Conservation (phyloP, 2,329 filamentous ascomycete species). For the Xylaria sp. region DNA sequence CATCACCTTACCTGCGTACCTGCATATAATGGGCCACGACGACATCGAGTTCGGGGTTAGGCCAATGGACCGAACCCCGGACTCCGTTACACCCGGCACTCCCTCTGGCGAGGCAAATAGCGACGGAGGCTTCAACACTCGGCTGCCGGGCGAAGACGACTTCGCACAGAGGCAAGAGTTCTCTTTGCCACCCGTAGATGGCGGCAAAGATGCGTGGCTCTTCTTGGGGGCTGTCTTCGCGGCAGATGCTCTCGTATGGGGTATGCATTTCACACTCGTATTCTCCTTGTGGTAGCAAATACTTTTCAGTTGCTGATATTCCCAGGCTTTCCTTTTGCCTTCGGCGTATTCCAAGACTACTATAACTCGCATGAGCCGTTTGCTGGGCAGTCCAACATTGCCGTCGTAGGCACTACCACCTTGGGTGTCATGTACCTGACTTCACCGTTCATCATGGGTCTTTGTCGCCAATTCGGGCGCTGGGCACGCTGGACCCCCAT, state of each 20-base stretch:
- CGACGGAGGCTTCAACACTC: constrained; percentile 8
- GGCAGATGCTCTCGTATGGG: constrained; percentile 61
- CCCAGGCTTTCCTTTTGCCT: constrained; percentile 69
- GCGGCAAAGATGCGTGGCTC: constrained; percentile 44
- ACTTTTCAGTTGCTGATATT: constrained; percentile 10
- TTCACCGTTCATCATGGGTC: constrained; percentile 54
- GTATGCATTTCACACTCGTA: constrained; percentile 38
- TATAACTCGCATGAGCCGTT: constrained; percentile 67
- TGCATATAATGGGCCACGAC: constrained; percentile 12
- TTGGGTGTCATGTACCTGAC: constrained; percentile 65
- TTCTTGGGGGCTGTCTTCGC: constrained; percentile 57
- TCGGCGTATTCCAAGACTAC: constrained; percentile 74
- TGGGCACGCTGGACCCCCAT: constrained; percentile 51
- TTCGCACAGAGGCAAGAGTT: constrained; percentile 21
- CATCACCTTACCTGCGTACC: too few relatives aligned
- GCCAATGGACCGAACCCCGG: constrained; percentile 13
- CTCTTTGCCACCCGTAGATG: constrained; percentile 37
- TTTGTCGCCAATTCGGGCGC: constrained; percentile 51
- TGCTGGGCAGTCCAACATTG: constrained; percentile 56
- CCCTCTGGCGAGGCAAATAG: constrained; percentile 2
- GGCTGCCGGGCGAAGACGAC: constrained; percentile 6
- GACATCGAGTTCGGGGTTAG: constrained; percentile 19
- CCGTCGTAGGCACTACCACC: constrained; percentile 68
- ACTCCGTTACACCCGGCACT: constrained; percentile 15
- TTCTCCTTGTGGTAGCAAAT: background rate